These are phyloP conservation scores for Blastobotrys proliferans DNA, from an alignment of 1,139 yeast species.

Conservation along the genomic window DNA sequence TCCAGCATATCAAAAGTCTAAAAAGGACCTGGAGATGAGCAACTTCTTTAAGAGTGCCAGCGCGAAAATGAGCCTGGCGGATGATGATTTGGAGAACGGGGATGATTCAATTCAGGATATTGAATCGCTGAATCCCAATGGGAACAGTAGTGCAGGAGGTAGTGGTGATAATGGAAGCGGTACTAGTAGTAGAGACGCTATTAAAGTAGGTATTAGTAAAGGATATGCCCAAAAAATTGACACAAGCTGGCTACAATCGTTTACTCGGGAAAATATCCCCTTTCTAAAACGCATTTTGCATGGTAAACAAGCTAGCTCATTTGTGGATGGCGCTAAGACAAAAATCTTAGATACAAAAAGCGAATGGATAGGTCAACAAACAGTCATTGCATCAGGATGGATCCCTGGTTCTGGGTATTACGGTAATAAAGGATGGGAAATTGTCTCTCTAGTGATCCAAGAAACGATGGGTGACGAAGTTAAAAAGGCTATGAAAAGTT, in stretches of 20 bases:
- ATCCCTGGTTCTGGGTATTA: conserved; percentile 18
- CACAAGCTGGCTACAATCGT: conserved; percentile 1
- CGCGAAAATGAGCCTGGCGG: too few species aligned
- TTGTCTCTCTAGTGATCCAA: conserved; percentile 1
- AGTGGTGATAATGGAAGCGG: neutral
- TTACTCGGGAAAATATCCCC: neutral
- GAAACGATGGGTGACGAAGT: conserved; percentile 5
- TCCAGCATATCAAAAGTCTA: too few species aligned
- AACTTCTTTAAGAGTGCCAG: too few species aligned
- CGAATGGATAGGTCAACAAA: neutral
- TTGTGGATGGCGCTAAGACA: neutral
- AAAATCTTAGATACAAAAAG: neutral
- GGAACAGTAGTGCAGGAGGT: too few species aligned
- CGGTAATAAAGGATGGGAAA: conserved; percentile 16
- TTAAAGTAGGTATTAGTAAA: conserved; percentile 11
- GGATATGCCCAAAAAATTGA: conserved; percentile 17
- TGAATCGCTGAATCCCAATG: too few species aligned
- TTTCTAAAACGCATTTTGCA: neutral
- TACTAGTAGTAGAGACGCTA: neutral
- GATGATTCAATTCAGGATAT: too few species aligned
- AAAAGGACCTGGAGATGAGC: too few species aligned
- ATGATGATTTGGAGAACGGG: too few species aligned
- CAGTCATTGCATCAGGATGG: conserved; percentile 9
- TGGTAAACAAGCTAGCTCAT: neutral
- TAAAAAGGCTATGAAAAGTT: conserved; percentile 3